phyloP scores from a whole-genome alignment of 1,284 basidiomycete species.

The Microbotryum lychnidis-dioicae region DNA sequence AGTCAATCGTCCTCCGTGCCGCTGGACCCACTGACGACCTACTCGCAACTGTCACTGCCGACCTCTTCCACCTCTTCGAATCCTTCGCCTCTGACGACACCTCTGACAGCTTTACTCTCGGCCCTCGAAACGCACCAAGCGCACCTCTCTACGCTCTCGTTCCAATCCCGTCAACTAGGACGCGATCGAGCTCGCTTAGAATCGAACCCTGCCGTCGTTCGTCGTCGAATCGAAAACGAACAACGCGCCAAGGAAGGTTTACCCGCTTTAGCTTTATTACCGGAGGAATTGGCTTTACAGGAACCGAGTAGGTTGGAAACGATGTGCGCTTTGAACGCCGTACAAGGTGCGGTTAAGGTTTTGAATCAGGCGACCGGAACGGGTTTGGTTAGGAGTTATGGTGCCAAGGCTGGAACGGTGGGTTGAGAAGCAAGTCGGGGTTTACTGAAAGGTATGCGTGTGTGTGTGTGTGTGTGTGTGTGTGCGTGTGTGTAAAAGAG shows the following conservation, averaged over 20 bases:
- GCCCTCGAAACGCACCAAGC: constrained; percentile 76
- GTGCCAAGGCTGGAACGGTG: constrained; percentile 20
- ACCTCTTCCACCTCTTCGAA: constrained; percentile 44
- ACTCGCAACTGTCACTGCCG: constrained; percentile 32
- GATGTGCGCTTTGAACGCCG: constrained; percentile 48
- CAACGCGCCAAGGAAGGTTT: constrained; percentile 73
- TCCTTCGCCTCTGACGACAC: constrained; percentile 73
- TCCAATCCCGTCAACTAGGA: constrained; percentile 81
- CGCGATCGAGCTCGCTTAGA: constrained; percentile 82
- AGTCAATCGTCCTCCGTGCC: constrained; percentile 35
- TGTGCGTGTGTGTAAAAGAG: too few species aligned
- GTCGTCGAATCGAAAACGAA: constrained; percentile 84
- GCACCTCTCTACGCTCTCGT: constrained; percentile 88
- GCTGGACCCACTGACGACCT: constrained; percentile 46
- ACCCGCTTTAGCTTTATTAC: constrained; percentile 60
- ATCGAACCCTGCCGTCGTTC: constrained; percentile 53
- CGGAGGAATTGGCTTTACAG: constrained; percentile 72
- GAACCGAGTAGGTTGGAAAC: constrained; percentile 88
- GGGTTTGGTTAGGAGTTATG: constrained; percentile 18
- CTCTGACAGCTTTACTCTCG: constrained; percentile 74
- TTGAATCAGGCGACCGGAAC: constrained; percentile 39
- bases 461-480: too few species aligned
- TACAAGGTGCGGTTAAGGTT: constrained; percentile 40
- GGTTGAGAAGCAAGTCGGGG: not conserved
- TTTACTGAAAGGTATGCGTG: too few species aligned